These are phyloP conservation scores for Cercophora scortea DNA, from an alignment of 495 filamentous ascomycete species.

Conservation along the genomic window DNA sequence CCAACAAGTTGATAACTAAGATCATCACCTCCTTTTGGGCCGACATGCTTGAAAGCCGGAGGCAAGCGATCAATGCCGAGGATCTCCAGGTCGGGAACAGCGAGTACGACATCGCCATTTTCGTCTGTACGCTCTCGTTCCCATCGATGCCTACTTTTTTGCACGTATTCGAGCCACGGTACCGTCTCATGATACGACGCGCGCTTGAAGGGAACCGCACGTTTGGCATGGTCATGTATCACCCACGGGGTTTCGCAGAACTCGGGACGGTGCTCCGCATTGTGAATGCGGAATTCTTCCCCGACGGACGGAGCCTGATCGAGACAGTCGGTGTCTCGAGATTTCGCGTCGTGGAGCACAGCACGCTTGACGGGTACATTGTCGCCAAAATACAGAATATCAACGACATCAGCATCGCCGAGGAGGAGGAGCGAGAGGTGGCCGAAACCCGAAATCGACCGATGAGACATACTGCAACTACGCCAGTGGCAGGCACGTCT, in stretches of 20 bases:
- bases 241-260: constrained; percentile 51
- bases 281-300: constrained; percentile 58
- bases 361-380: constrained; percentile 65
- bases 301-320: constrained; percentile 74
- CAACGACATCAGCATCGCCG: constrained; percentile 70
- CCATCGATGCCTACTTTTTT: constrained; percentile 79
- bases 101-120: constrained; percentile 61
- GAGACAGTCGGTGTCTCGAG: constrained; percentile 67
- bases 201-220: constrained; percentile 61
- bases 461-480: neutral
- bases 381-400: constrained; percentile 66
- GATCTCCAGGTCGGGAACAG: constrained; percentile 32
- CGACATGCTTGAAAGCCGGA: constrained; percentile 51
- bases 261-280: constrained; percentile 75
- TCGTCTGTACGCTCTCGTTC: constrained; percentile 74
- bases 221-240: constrained; percentile 77
- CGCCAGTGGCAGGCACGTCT: neutral
- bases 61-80: constrained; percentile 42
- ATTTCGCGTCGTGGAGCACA: constrained; percentile 61
- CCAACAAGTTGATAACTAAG: constrained; percentile 53
- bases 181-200: constrained; percentile 79
- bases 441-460: constrained; percentile 39
- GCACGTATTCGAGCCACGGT: constrained; percentile 86
- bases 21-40: constrained; percentile 60
- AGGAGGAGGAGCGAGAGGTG: constrained; percentile 70